phyloP scores from a whole-genome alignment of 2,329 filamentous ascomycete species.

The Talaromyces sp. region DNA sequence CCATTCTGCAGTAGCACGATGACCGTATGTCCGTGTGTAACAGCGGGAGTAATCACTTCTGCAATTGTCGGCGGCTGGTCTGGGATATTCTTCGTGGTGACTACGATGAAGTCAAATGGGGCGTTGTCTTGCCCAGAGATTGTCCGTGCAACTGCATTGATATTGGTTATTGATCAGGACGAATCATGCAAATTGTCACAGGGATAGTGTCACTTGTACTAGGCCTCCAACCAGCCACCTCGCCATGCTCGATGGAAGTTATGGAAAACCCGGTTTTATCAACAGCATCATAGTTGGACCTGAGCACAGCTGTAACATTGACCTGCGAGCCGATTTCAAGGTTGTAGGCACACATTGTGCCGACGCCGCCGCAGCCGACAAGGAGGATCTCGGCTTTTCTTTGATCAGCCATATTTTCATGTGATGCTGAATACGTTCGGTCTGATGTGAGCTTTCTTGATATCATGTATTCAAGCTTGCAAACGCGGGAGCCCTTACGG shows the following conservation, averaged over 20 bases:
- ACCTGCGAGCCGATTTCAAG: conserved; percentile 52
- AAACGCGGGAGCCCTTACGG: neutral
- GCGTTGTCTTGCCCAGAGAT: conserved; percentile 27
- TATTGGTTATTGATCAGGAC: neutral
- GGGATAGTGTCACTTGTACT: conserved; percentile 29
- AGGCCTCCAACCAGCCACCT: conserved; percentile 43
- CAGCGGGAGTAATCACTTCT: conserved; percentile 50
- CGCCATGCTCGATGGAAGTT: conserved; percentile 54
- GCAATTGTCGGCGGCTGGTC: conserved; percentile 50
- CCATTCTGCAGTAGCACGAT: conserved; percentile 59
- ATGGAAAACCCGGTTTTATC: conserved; percentile 53
- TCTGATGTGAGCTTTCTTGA: neutral
- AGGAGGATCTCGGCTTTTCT: conserved; percentile 47
- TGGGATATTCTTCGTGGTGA: conserved; percentile 58
- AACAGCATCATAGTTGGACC: conserved; percentile 56
- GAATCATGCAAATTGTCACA: neutral
- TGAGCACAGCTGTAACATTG: conserved; percentile 53
- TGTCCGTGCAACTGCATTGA: conserved; percentile 43
- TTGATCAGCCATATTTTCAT: neutral
- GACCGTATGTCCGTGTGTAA: conserved; percentile 48
- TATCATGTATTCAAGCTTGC: neutral
- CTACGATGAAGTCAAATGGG: conserved; percentile 54
- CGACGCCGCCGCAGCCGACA: conserved; percentile 57
- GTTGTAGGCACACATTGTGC: conserved; percentile 56
- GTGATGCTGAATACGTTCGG: neutral